Conservation (phyloP, 345 rosid genomes). For the Populus davidiana region DNA sequence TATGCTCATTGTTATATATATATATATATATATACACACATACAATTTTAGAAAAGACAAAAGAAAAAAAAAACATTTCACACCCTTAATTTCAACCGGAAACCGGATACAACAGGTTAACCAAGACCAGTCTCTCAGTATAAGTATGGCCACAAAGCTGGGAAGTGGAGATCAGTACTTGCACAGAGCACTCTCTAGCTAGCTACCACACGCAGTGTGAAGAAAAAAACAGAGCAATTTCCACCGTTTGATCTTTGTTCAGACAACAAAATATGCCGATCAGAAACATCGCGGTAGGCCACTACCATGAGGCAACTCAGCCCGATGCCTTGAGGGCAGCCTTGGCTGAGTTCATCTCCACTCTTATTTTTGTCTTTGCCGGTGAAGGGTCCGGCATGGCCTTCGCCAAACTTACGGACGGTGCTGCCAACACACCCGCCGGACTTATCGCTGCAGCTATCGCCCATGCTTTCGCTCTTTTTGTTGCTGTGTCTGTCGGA, state of each 20-base stretch:
- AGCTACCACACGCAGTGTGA: neutral
- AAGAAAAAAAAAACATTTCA: neutral
- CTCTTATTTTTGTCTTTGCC: slow-evolving; percentile 80
- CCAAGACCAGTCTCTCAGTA: slow-evolving; percentile 16
- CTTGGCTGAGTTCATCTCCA: slow-evolving; percentile 84
- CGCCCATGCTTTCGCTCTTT: slow-evolving; percentile 78
- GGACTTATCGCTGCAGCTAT: slow-evolving; percentile 78
- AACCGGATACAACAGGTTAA: slow-evolving; percentile 33
- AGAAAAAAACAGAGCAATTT: neutral
- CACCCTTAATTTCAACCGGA: slow-evolving; percentile 16
- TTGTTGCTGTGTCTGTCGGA: slow-evolving; percentile 71
- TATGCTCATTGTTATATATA: too few relatives aligned
- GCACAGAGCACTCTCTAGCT: neutral
- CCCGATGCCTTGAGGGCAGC: slow-evolving; percentile 75
- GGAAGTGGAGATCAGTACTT: slow-evolving; percentile 20
- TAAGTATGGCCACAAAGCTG: slow-evolving; percentile 19
- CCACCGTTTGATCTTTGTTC: slow-evolving; percentile 17
- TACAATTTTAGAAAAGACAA: too few relatives aligned
- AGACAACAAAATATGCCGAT: slow-evolving; percentile 56
- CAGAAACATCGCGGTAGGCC: slow-evolving; percentile 78
- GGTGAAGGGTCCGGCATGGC: slow-evolving; percentile 97
- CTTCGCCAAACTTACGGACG: slow-evolving; percentile 68
- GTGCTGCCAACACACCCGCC: slow-evolving; percentile 64
- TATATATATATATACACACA: too few relatives aligned
- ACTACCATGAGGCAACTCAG: slow-evolving; percentile 55